phyloP scores from a whole-genome alignment of 805 yeast species.

The Pichia nanzhaoensis region DNA sequence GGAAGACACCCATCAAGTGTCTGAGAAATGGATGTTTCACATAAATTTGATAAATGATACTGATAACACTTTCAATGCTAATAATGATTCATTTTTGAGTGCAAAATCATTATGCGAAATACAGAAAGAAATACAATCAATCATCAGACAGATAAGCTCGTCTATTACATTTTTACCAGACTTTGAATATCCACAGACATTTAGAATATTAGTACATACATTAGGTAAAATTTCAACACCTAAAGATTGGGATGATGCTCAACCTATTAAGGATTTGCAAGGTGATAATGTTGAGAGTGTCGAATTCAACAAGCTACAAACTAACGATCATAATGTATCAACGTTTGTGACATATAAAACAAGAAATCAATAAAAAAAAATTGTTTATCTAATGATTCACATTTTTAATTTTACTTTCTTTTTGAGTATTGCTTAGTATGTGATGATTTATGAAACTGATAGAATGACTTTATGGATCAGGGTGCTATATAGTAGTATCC shows the following conservation, averaged over 20 bases:
- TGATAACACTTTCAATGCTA: too few relatives aligned
- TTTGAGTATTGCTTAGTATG: constrained; percentile 7
- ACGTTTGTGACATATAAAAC: constrained; percentile 60
- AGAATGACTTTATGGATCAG: too few relatives aligned
- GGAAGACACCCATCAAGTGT: constrained; percentile 56
- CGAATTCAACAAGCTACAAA: constrained; percentile 58
- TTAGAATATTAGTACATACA: constrained; percentile 79
- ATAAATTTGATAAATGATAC: constrained; percentile 26
- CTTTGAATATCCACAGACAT: constrained; percentile 57
- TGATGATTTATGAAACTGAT: too few relatives aligned
- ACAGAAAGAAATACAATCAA: constrained; percentile 74
- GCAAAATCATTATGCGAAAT: constrained; percentile 35
- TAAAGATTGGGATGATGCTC: constrained; percentile 68
- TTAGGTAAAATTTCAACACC: constrained; percentile 65
- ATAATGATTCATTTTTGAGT: neutral
- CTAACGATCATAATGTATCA: constrained; percentile 63
- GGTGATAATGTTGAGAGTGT: constrained; percentile 58
- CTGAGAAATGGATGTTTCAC: constrained; percentile 85
- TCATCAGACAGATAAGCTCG: constrained; percentile 83
- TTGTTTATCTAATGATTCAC: too few relatives aligned
- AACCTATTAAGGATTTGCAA: constrained; percentile 43
- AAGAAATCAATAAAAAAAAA: constrained; percentile 9
- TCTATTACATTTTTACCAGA: constrained; percentile 81
- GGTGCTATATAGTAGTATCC: too few relatives aligned
- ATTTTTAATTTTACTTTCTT: neutral